Evolutionary conservation across 306 rosid species (phyloP).

Genomic region (Echinosophora koreensis): DNA sequence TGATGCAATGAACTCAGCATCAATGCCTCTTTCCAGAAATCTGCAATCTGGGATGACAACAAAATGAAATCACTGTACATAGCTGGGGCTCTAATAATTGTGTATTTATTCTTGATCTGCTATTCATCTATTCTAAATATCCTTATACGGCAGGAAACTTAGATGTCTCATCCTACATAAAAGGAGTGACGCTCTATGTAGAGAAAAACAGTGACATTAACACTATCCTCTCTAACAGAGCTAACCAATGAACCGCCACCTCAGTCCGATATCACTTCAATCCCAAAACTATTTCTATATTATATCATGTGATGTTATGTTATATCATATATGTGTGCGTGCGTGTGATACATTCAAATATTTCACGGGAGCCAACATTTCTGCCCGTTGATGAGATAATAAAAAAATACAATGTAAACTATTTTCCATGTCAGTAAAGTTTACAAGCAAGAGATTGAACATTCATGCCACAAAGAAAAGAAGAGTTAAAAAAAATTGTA

Average conservation of each 20-base stretch:
- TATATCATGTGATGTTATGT: neutral
- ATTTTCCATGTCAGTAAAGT: conserved; percentile 4
- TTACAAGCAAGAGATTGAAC: conserved; percentile 28
- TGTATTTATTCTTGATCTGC: conserved; percentile 12
- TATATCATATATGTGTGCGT: neutral
- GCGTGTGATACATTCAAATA: conserved; percentile 2
- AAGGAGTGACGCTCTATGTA: neutral
- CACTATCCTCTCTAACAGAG: conserved; percentile 28
- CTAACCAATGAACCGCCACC: neutral
- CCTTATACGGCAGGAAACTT: conserved; percentile 8
- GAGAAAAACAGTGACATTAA: conserved; percentile 20
- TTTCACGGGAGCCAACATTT: conserved; percentile 12
- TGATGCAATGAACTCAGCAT: conserved; percentile 95
- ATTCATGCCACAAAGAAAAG: conserved; percentile 1
- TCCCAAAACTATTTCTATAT: conserved; percentile 31
- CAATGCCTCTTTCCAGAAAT: conserved; percentile 99
- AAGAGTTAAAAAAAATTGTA: neutral
- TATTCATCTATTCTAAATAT: conserved; percentile 10
- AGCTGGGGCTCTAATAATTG: conserved; percentile 7
- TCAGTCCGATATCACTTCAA: conserved; percentile 32
- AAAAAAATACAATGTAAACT: neutral
- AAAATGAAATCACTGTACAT: conserved; percentile 44
- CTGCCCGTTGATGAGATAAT: conserved; percentile 9
- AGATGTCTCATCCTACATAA: conserved; percentile 27
- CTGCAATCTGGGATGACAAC: conserved; percentile 72